Evolutionary conservation across 495 filamentous ascomycete genomes (phyloP).

Genomic region (Diplogelasinospora grovesii): DNA sequence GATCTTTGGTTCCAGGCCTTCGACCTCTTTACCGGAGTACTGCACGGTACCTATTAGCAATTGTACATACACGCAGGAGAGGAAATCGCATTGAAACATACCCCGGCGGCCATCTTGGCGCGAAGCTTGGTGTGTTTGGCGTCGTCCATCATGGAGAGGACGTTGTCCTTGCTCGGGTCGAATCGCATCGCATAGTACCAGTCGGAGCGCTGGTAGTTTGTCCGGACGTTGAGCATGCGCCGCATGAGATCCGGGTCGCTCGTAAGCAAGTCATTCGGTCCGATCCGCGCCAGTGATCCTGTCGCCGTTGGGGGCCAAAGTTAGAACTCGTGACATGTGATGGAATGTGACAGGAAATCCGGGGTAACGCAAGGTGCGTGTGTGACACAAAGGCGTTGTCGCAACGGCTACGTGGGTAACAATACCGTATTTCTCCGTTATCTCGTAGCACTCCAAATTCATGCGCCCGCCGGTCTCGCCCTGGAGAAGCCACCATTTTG

Average conservation of each 20-base stretch:
- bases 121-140: conserved; percentile 23
- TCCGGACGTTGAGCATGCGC: conserved; percentile 29
- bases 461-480: conserved; percentile 5
- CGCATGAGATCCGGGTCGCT: conserved; percentile 36
- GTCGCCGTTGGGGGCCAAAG: no score
- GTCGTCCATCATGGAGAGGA: conserved; percentile 23
- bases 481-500: conserved; percentile 5
- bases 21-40: conserved; percentile 37
- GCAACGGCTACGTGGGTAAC: no score
- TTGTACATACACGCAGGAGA: no score
- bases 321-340: no score
- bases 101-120: conserved; percentile 24
- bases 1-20: conserved; percentile 42
- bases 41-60: not conserved
- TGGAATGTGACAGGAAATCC: no score
- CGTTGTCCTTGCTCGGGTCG: conserved; percentile 35
- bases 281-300: conserved; percentile 18
- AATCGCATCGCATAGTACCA: conserved; percentile 40
- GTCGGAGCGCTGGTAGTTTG: conserved; percentile 28
- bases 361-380: no score
- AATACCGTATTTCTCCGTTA: conserved; percentile 11
- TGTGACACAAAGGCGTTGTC: no score
- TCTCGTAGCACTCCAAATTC: conserved; percentile 4
- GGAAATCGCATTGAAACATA: no score
- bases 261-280: conserved; percentile 21